Evolutionary conservation across 73 alveolate genomes (phyloP), one percentile per base, ranked within the genome.

Genomic region (Paramecium tetraurelia): DNA sequence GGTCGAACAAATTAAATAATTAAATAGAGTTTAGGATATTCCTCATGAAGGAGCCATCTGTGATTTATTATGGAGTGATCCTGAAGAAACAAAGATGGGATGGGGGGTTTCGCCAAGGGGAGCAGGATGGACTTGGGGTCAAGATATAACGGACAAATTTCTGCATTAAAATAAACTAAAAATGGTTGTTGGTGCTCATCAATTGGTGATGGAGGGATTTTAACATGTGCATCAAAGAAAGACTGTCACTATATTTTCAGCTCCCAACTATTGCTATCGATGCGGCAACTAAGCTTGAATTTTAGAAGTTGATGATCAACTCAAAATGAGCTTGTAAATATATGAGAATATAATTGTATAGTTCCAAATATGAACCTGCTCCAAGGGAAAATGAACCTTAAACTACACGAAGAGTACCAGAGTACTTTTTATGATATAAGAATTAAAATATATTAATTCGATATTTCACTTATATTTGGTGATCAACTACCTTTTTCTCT

Each of bases 251-350:
- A 92, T 97, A 38, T 96, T 96, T 90, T 94, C 98, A 21, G 99
- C 99, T 29, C 99, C 99, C 14, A 97, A 96, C 94, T 97, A 97
- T 93, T 97, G 99, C 83, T 97, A 98, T 94, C 80, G 99, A 85
- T 96, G 98, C 92, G 99, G 99, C 8, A 97, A 97, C 80, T 93
- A 96, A 89, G 96, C 98, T 41, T 93, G 96, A 94, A 96, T 95
- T 38, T 31, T 80, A 53, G 95, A 92, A 85, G 92, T 92, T n/a
- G 93, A 92, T 29, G 95, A 92, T 58, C 87, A 85, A 41, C 86
- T 90, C 16, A 90, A 90, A 48, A 58, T 83, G 38, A 88, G 59
- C 57, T 70, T 69, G 93, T 88, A 88, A 88, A n/a, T 33, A 31
- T 6, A 89, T 20, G 12, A 53, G 35, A 24, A 41, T 41, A 22